Conservation (phyloP, 805 yeast genomes). For the Gaillardinia entomophila region DNA sequence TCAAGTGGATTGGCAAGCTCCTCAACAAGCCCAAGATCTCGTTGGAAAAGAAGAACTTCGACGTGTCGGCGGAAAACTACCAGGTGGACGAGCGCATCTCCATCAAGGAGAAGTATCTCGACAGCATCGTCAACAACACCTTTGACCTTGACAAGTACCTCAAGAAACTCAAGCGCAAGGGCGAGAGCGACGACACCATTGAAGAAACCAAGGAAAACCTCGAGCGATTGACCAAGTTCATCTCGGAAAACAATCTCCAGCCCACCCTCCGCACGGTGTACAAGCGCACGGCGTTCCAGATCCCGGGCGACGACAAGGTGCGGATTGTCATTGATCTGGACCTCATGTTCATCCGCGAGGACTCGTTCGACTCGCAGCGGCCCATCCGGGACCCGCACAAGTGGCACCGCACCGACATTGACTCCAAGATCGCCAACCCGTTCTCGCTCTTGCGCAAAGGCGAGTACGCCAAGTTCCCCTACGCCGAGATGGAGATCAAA, state of each 20-base stretch:
- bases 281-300: conserved; percentile 93
- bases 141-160: conserved; percentile 44
- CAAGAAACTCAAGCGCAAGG: conserved; percentile 58
- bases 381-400: conserved; percentile 84
- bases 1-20: conserved; percentile 88
- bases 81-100: conserved; percentile 58
- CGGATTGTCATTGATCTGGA: conserved; percentile 89
- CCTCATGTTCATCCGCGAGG: conserved; percentile 83
- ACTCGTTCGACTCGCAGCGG: conserved; percentile 72
- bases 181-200: conserved; percentile 47
- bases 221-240: conserved; percentile 55
- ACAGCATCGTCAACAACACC: conserved; percentile 59
- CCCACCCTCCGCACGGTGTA: conserved; percentile 85
- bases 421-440: conserved; percentile 66
- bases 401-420: conserved; percentile 94
- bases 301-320: conserved; percentile 93
- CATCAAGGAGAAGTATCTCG: conserved; percentile 77
- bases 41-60: conserved; percentile 74
- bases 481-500: conserved; percentile 83
- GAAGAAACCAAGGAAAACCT: conserved; percentile 51
- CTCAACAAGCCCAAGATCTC: conserved; percentile 70
- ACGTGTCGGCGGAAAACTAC: conserved; percentile 46
- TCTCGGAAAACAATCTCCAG: conserved; percentile 60
- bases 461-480: conserved; percentile 79
- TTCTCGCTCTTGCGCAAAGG: conserved; percentile 74